These are phyloP conservation scores for Circinella umbellata DNA, from an alignment of 371 early-diverging fungal genomes.

Conservation along the genomic window DNA sequence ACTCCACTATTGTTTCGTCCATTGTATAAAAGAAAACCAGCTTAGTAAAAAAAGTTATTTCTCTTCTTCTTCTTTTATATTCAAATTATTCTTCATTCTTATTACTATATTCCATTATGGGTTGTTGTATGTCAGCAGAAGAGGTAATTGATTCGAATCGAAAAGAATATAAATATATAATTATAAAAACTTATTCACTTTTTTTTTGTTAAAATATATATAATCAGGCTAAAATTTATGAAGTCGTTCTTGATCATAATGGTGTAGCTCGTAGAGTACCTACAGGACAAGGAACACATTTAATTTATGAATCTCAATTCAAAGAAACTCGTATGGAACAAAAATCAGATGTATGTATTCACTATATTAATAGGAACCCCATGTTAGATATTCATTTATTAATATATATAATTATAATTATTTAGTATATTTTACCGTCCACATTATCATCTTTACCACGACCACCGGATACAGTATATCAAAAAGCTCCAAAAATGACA, in stretches of 20 bases:
- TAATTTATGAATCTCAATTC: constrained; percentile 43
- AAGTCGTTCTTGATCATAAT: constrained; percentile 46
- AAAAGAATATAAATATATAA: too few species aligned
- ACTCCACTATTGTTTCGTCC: constrained; percentile 2
- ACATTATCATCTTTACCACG: constrained; percentile 12
- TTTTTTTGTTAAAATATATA: too few species aligned
- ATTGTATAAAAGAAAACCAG: neutral
- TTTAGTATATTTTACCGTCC: constrained; percentile 12
- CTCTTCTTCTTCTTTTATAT: neutral
- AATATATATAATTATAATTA: neutral
- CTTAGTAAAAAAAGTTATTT: neutral
- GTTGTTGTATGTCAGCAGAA: constrained; percentile 9
- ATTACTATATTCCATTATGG: neutral
- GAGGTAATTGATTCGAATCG: neutral
- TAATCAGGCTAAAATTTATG: constrained; percentile 44
- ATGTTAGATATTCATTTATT: too few species aligned
- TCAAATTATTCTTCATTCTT: neutral
- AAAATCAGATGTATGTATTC: constrained; percentile 9
- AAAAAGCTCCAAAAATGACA: constrained; percentile 15
- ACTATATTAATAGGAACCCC: too few species aligned
- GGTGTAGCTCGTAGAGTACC: constrained; percentile 53
- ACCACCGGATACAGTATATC: constrained; percentile 13
- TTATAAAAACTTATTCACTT: too few species aligned
- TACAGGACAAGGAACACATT: constrained; percentile 51
- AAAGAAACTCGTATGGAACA: constrained; percentile 34